These are phyloP conservation scores for Synchytrium microbalum DNA, from an alignment of 371 early-diverging fungal species.

Conservation along the genomic window DNA sequence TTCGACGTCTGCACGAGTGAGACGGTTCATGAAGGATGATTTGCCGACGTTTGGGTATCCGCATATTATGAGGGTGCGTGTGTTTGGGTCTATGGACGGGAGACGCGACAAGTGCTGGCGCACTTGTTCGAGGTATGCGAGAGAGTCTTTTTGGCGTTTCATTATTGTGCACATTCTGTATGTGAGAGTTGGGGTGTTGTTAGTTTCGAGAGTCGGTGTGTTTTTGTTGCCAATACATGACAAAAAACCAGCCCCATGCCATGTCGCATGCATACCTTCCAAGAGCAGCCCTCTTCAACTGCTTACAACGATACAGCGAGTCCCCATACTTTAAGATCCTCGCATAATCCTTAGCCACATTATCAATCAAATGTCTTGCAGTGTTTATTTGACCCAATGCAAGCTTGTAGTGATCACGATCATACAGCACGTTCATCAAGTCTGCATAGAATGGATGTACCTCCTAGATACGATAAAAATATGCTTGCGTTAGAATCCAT, in stretches of 20 bases:
- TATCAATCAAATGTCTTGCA: slow-evolving; percentile 90
- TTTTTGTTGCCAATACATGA: not conserved
- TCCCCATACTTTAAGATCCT: slow-evolving; percentile 99
- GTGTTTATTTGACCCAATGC: slow-evolving; percentile 99
- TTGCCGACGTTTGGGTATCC: slow-evolving; percentile 99
- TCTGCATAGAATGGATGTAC: slow-evolving; percentile 99
- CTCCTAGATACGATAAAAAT: slow-evolving; percentile 55
- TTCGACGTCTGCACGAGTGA: slow-evolving; percentile 99
- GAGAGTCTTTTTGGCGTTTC: slow-evolving; percentile 97
- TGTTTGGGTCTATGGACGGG: slow-evolving; percentile 98
- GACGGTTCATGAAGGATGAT: slow-evolving; percentile 99
- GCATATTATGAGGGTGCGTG: slow-evolving; percentile 97
- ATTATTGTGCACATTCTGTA: slow-evolving; percentile 97
- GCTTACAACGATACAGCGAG: slow-evolving; percentile 98
- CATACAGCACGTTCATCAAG: slow-evolving; percentile 99
- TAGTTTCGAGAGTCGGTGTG: slow-evolving; percentile 1
- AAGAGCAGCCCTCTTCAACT: slow-evolving; percentile 98
- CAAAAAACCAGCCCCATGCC: slow-evolving; percentile 13
- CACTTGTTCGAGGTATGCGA: slow-evolving; percentile 99
- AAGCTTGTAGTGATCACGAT: slow-evolving; percentile 99
- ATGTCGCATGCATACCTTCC: slow-evolving; percentile 46
- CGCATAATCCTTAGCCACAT: slow-evolving; percentile 96
- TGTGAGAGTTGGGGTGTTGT: not conserved
- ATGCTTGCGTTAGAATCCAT: not conserved
- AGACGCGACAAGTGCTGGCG: slow-evolving; percentile 97